Conservation (phyloP, 768 basidiomycete genomes). For the Mycena haematopus region DNA sequence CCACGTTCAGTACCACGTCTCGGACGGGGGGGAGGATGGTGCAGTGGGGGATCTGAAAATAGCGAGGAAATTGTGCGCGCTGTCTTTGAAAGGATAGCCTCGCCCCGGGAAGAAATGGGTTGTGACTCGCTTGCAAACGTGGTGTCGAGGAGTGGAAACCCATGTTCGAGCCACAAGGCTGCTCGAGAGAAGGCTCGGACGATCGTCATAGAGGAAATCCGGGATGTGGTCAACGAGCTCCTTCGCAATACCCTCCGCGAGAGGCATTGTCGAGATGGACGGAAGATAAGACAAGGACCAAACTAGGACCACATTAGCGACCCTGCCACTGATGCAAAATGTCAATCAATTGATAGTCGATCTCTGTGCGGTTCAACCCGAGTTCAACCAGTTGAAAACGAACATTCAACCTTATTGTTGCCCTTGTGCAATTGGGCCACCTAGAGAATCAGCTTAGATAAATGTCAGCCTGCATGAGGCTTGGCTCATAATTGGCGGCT, state of each 20-base stretch:
- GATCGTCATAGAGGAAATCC: slow-evolving; percentile 33
- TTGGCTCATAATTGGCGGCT: no score
- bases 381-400: no score
- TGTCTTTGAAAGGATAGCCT: neutral
- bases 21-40: slow-evolving; percentile 13
- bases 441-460: no score
- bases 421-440: no score
- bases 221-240: slow-evolving; percentile 35
- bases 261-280: neutral
- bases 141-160: slow-evolving; percentile 31
- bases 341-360: no score
- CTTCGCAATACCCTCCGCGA: slow-evolving; percentile 28
- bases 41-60: slow-evolving; percentile 16
- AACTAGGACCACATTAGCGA: no score
- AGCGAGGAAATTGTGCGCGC: slow-evolving; percentile 12
- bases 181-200: slow-evolving; percentile 11
- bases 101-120: neutral
- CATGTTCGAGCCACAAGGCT: slow-evolving; percentile 32
- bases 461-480: no score
- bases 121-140: slow-evolving; percentile 33
- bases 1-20: slow-evolving; percentile 15
- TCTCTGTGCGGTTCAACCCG: no score
- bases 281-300: no score
- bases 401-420: no score
- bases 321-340: no score